phyloP scores from a whole-genome alignment of 2,329 filamentous ascomycete species.

The Coniochaeta pulveracea region DNA sequence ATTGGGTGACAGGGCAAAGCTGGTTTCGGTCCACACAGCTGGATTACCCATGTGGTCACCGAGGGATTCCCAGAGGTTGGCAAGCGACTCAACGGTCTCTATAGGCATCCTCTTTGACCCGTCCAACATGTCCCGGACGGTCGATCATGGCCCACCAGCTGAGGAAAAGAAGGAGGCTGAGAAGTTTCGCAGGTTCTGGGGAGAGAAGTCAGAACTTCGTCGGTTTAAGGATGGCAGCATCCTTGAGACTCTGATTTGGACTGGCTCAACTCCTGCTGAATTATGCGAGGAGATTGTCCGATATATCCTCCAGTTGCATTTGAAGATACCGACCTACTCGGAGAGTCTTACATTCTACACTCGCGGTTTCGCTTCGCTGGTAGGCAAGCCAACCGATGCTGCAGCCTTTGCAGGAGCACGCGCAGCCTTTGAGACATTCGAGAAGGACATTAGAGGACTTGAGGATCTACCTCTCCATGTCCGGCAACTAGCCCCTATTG shows the following conservation, averaged over 20 bases:
- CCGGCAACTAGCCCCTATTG: constrained; percentile 65
- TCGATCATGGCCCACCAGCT: constrained; percentile 80
- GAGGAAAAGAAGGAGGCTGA: constrained; percentile 77
- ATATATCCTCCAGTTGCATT: constrained; percentile 59
- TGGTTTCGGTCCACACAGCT: constrained; percentile 48
- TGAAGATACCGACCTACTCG: constrained; percentile 40
- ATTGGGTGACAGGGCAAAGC: constrained; percentile 60
- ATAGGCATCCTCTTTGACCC: constrained; percentile 66
- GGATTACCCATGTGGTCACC: constrained; percentile 32
- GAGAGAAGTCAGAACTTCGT: constrained; percentile 80
- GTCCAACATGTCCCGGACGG: constrained; percentile 58
- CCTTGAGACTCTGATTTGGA: constrained; percentile 84
- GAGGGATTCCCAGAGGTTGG: constrained; percentile 21
- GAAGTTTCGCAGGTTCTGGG: constrained; percentile 86
- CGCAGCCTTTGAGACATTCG: constrained; percentile 60
- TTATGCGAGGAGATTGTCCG: constrained; percentile 72
- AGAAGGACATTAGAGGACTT: constrained; percentile 64
- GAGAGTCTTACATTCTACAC: constrained; percentile 41
- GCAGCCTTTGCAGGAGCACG: constrained; percentile 57
- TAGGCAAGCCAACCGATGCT: constrained; percentile 35
- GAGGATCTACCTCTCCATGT: constrained; percentile 82
- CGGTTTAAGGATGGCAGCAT: constrained; percentile 95
- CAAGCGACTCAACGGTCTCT: constrained; percentile 24
- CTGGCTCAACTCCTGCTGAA: constrained; percentile 46
- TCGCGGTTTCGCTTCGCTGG: constrained; percentile 34